phyloP scores from a whole-genome alignment of 2,329 filamentous ascomycete genomes.

The Talaromyces marneffei region DNA sequence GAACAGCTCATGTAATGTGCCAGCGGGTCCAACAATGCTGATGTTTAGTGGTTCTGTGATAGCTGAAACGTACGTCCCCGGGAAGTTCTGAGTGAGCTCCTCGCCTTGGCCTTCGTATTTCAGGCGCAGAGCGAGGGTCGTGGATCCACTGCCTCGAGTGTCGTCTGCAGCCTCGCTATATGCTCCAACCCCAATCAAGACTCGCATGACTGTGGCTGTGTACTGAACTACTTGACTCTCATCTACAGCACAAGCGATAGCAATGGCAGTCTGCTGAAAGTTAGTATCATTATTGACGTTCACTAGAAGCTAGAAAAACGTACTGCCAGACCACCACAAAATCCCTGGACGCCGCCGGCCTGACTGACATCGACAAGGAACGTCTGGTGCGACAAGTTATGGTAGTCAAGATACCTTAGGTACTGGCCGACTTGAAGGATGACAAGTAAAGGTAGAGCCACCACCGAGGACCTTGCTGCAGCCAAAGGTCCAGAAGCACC shows the following conservation, averaged over 20 bases:
- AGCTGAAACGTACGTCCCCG: neutral
- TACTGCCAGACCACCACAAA: too few relatives aligned
- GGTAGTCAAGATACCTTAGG: too few relatives aligned
- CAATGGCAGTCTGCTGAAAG: neutral
- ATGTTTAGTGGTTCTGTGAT: neutral
- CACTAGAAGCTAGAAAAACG: too few relatives aligned
- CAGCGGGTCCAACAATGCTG: neutral
- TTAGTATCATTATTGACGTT: too few relatives aligned
- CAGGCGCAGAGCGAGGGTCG: neutral
- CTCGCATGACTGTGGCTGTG: neutral
- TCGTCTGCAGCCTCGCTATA: neutral
- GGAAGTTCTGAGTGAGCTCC: neutral
- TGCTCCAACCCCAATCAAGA: neutral
- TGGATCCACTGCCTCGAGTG: neutral
- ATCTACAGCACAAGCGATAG: neutral
- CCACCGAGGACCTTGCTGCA: too few relatives aligned
- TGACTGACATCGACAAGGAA: too few relatives aligned
- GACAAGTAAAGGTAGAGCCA: too few relatives aligned
- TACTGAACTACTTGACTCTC: neutral
- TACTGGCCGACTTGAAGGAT: too few relatives aligned
- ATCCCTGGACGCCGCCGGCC: too few relatives aligned
- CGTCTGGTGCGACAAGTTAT: too few relatives aligned
- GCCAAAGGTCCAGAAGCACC: too few relatives aligned
- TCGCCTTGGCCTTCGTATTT: neutral
- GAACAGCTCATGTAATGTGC: neutral